These are phyloP conservation scores for Bruguiera gymnorhiza DNA, from an alignment of 345 rosid genomes.

Conservation along the genomic window DNA sequence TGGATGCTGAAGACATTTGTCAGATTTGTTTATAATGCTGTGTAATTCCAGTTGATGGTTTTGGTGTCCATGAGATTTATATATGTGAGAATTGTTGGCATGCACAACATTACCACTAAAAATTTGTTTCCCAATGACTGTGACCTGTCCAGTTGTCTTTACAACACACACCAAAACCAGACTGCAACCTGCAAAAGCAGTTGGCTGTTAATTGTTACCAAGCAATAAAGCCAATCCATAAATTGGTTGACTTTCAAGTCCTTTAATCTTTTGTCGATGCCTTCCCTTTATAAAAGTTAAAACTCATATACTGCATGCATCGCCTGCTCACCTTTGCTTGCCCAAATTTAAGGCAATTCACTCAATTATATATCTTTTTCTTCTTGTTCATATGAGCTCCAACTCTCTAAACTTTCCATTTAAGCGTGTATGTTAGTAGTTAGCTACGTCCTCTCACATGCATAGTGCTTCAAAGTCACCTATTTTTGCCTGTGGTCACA, in stretches of 20 bases:
- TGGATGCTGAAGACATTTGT: too few relatives aligned
- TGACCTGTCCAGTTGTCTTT: neutral
- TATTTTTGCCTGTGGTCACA: neutral
- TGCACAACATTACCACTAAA: too few relatives aligned
- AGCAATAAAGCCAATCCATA: neutral
- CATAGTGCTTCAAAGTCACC: neutral
- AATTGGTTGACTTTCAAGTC: neutral
- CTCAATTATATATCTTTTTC: neutral
- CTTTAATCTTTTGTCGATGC: neutral
- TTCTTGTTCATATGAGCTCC: neutral
- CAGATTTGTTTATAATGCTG: too few relatives aligned
- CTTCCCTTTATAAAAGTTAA: too few relatives aligned
- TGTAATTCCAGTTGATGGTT: too few relatives aligned
- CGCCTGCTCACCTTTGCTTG: neutral
- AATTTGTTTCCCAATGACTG: neutral
- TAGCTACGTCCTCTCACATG: neutral
- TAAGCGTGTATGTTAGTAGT: too few relatives aligned
- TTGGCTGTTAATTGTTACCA: neutral
- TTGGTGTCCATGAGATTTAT: neutral
- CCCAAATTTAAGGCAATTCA: neutral
- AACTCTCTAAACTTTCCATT: neutral
- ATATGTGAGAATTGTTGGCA: neutral
- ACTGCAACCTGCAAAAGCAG: neutral
- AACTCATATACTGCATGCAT: neutral
- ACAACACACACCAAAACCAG: constrained; percentile 1